Base-by-base conservation (phyloP, 2,329 filamentous ascomycete species). In the Talaromyces sp. region DNA sequence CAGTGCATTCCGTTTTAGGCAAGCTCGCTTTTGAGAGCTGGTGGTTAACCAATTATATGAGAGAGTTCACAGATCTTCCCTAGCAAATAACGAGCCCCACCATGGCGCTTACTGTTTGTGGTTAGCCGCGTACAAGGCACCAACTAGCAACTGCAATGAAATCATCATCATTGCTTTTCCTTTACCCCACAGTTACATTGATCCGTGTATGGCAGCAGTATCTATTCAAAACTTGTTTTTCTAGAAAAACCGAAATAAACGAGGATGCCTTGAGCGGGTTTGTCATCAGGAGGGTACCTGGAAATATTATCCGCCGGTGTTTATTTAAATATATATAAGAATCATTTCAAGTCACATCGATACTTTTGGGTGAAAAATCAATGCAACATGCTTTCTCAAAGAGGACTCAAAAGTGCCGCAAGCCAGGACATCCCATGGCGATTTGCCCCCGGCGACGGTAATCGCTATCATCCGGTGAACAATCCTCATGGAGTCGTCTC, bases 381-480 rank as follows among this genome's bases (percentile, higher is more conserved):
- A 11, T 5, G 0, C n/a, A 29, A 31, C 9, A 59, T 59, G 57
- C 51, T 59, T 3, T 59, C 57, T 6, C 21, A 53, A 46, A n/a
- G 57, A 38, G 57, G 51, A 10, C n/a, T 24, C 26, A 59, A 55
- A 24, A 54, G 50, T 29, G 57, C 51, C 8, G 38, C 27, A 21
- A 31, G 7, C 14, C 35, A 46, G 32, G 57, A 54, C 24, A 54
- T 59, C 19, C 57, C 57, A 26, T 59, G 57, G 57, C 50, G 57
- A n/a, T 59, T 53, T 54, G 57, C 57, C 12, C 48, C 50, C 1
- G 43, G 31, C 19, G 43, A 32, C 12, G 46, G 19, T 17, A 48
- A 57, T 46, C 32, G 41, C 19, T 59, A 59, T 46, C 26, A 59
- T 29, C 19, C 29, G 1, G 32, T 38, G 24, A 46, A 12, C 12